A percentile compares a stretch with the other conserved stretches of the same genome.
These are phyloP conservation scores for Huntiella abstrusa DNA, from an alignment of 2,329 filamentous ascomycete species.

Conservation along the genomic window DNA sequence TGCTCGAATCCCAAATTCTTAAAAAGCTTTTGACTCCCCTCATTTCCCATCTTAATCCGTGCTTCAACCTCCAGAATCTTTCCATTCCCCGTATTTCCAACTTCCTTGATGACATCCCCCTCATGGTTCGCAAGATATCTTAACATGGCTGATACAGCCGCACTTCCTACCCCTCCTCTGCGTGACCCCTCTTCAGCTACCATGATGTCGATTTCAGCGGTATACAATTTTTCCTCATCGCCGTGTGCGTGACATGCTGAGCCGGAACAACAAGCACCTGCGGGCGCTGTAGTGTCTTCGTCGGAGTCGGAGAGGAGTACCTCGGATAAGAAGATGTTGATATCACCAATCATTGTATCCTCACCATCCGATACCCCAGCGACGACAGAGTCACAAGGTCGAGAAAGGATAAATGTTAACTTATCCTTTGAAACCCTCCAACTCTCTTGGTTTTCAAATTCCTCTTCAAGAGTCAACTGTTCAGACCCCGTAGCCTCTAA, in stretches of 20 bases:
- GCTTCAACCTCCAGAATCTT: constrained; percentile 32
- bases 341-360: constrained; percentile 48
- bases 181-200: constrained; percentile 43
- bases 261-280: constrained; percentile 12
- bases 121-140: constrained; percentile 42
- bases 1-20: constrained; percentile 31
- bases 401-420: constrained; percentile 61
- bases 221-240: constrained; percentile 16
- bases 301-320: constrained; percentile 24
- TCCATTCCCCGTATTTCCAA: constrained; percentile 14
- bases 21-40: constrained; percentile 32
- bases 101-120: constrained; percentile 31
- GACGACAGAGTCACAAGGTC: background rate
- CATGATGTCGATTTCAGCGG: constrained; percentile 78
- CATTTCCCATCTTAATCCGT: constrained; percentile 40
- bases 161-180: constrained; percentile 44
- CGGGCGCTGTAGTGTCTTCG: constrained; percentile 20
- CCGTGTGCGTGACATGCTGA: constrained; percentile 9
- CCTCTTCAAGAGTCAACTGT: constrained; percentile 57
- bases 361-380: constrained; percentile 33
- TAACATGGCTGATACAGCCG: constrained; percentile 49
- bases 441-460: constrained; percentile 76
- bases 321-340: constrained; percentile 59
- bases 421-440: constrained; percentile 76
- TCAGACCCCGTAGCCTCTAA: constrained; percentile 78